phyloP scores from a whole-genome alignment of 2,329 filamentous ascomycete species.

The Alternaria tenuissima region DNA sequence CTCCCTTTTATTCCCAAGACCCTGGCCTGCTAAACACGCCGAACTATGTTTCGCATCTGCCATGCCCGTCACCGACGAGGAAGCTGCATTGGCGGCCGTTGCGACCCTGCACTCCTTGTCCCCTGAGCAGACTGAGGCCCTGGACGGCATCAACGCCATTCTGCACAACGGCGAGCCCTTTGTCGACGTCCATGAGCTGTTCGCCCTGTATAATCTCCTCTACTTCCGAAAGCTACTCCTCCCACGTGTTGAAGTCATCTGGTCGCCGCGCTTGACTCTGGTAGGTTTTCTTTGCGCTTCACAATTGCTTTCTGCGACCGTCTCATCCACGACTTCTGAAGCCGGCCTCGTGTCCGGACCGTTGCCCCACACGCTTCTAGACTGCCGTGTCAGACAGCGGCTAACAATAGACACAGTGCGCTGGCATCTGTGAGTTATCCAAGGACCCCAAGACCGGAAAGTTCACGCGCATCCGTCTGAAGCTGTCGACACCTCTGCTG shows the following conservation, averaged over 20 bases:
- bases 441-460: constrained; percentile 49
- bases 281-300: constrained; percentile 14
- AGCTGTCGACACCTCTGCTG: constrained; percentile 55
- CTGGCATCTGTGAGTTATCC: constrained; percentile 56
- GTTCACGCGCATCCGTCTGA: constrained; percentile 52
- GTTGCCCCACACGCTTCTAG: constrained; percentile 23
- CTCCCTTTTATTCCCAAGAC: constrained; percentile 5
- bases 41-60: constrained; percentile 21
- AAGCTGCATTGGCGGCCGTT: constrained; percentile 52
- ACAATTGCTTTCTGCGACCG: constrained; percentile 18
- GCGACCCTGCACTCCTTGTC: constrained; percentile 45
- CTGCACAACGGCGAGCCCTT: constrained; percentile 51
- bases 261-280: constrained; percentile 56
- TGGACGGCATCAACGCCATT: constrained; percentile 48
- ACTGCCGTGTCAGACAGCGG: constrained; percentile 17
- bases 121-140: constrained; percentile 45
- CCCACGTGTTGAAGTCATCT: constrained; percentile 53
- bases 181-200: constrained; percentile 53
- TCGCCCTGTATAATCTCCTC: constrained; percentile 52
- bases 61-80: constrained; percentile 53
- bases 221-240: constrained; percentile 54
- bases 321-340: constrained; percentile 14
- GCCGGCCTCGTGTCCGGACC: constrained; percentile 10
- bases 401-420: constrained; percentile 46
- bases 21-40: constrained; percentile 14